phyloP scores from a whole-genome alignment of 345 rosid species.

The Lenwebbia sp. region DNA sequence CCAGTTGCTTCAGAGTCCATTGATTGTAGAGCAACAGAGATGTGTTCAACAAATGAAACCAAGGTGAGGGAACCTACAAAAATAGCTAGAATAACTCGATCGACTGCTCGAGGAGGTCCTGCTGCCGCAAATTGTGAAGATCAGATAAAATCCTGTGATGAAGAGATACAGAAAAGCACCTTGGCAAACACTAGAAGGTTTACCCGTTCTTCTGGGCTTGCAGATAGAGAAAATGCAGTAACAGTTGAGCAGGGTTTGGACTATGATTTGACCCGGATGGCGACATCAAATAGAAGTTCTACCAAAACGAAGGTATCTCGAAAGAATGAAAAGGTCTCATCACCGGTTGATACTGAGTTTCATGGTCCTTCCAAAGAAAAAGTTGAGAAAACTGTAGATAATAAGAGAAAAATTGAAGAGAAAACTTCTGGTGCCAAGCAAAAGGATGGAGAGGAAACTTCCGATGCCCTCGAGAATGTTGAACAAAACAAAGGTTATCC shows the following conservation, averaged over 20 bases:
- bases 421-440: background rate
- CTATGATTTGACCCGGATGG: background rate
- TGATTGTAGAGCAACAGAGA: background rate
- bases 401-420: background rate
- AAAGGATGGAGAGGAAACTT: background rate
- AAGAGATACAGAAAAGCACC: background rate
- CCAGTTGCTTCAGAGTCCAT: background rate
- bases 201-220: background rate
- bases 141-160: background rate
- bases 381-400: background rate
- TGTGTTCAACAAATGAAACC: background rate
- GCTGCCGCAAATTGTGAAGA: background rate
- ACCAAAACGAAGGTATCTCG: background rate
- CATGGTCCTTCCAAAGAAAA: background rate
- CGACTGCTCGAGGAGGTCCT: background rate
- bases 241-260: background rate
- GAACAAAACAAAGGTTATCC: background rate
- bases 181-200: background rate
- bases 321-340: background rate
- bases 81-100: constrained; percentile 7
- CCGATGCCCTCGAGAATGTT: background rate
- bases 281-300: background rate
- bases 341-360: background rate
- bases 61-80: background rate
- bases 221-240: background rate